Evolutionary conservation across 1,284 basidiomycete species (phyloP).

Genomic region (Puccinia novopanici): DNA sequence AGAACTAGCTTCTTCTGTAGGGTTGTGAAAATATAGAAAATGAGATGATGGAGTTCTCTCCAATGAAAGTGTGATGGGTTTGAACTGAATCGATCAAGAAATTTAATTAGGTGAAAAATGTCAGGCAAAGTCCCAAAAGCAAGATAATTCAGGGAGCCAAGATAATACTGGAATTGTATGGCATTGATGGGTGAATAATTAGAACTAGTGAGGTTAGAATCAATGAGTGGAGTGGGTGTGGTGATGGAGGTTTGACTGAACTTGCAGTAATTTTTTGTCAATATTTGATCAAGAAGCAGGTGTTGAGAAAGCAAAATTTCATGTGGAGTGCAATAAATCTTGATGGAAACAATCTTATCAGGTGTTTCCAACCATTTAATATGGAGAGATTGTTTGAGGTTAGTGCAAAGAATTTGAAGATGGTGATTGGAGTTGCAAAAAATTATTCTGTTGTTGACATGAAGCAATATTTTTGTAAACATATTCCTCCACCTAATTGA

Average conservation of each 20-base stretch:
- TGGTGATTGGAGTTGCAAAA: neutral
- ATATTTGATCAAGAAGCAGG: neutral
- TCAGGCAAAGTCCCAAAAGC: neutral
- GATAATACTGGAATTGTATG: neutral
- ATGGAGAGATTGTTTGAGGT: neutral
- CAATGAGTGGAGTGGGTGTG: neutral
- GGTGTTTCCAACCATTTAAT: neutral
- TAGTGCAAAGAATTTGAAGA: neutral
- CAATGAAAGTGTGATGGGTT: neutral
- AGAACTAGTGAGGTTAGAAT: neutral
- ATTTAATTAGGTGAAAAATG: neutral
- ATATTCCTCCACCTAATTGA: neutral
- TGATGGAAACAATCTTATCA: neutral
- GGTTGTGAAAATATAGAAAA: neutral
- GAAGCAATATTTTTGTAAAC: neutral
- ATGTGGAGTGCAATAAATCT: neutral
- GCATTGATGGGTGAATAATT: neutral
- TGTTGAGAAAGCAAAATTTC: neutral
- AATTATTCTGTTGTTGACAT: neutral
- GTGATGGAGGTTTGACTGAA: neutral
- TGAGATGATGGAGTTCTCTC: neutral
- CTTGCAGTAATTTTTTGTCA: neutral
- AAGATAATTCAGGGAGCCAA: neutral
- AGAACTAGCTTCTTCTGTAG: neutral
- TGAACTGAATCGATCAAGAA: neutral